phyloP scores from a whole-genome alignment of 2,329 filamentous ascomycete species.

The Coleophoma crateriformis region DNA sequence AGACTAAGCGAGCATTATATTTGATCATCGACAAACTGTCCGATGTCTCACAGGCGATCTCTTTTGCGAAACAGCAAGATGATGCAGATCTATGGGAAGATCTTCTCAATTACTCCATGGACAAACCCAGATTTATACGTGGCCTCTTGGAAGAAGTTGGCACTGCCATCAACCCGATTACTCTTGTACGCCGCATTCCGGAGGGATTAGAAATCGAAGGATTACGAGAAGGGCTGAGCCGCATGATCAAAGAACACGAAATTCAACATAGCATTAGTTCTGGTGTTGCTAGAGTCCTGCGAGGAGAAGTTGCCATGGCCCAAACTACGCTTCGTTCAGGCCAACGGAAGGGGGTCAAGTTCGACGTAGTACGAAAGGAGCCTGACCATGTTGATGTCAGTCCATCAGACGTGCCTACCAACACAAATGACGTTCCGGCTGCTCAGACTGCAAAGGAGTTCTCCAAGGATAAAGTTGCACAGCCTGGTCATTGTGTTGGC shows the following conservation, averaged over 20 bases:
- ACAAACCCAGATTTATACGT: slow-evolving; percentile 91
- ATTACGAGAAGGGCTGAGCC: slow-evolving; percentile 77
- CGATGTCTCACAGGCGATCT: slow-evolving; percentile 87
- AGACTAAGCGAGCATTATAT: slow-evolving; percentile 85
- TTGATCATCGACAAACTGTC: slow-evolving; percentile 91
- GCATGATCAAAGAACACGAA: slow-evolving; percentile 93
- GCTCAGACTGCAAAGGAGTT: slow-evolving; percentile 10
- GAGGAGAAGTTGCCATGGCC: slow-evolving; percentile 79
- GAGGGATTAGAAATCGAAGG: slow-evolving; percentile 91
- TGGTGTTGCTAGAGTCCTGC: slow-evolving; percentile 79
- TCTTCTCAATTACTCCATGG: slow-evolving; percentile 92
- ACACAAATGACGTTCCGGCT: slow-evolving; percentile 7
- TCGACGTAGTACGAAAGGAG: slow-evolving; percentile 59
- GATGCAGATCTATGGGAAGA: slow-evolving; percentile 94
- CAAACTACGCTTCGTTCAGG: slow-evolving; percentile 78
- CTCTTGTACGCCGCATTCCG: slow-evolving; percentile 82
- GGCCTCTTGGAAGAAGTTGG: slow-evolving; percentile 90
- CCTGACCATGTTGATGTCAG: slow-evolving; percentile 37
- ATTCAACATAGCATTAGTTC: slow-evolving; percentile 89
- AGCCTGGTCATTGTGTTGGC: slow-evolving; percentile 49
- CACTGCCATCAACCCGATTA: slow-evolving; percentile 88
- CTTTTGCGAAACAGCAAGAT: slow-evolving; percentile 89
- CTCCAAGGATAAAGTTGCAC: background rate
- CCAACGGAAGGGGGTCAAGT: slow-evolving; percentile 82
- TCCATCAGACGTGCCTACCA: slow-evolving; percentile 31